phyloP scores from a whole-genome alignment of 2,329 filamentous ascomycete genomes.

The Sporothrix pallida region DNA sequence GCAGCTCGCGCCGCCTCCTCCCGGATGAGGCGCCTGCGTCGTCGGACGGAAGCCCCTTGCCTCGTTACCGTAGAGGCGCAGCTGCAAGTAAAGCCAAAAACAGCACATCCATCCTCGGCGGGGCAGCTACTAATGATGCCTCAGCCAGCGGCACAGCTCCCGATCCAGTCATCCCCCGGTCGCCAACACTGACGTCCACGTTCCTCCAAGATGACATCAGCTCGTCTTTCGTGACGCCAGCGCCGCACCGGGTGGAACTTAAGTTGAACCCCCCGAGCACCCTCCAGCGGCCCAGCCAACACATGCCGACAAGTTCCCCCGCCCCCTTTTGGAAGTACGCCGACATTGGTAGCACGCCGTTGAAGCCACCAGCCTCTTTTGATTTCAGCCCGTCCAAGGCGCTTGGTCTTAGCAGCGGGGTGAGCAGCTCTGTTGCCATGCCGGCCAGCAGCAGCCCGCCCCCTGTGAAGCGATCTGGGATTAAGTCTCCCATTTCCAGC shows the following conservation, averaged over 20 bases:
- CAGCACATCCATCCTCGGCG: constrained; percentile 29
- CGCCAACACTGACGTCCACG: constrained; percentile 66
- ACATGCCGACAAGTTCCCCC: constrained; percentile 83
- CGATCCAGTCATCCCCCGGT: constrained; percentile 57
- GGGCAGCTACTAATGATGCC: constrained; percentile 33
- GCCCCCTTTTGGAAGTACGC: constrained; percentile 90
- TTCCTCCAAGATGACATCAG: constrained; percentile 67
- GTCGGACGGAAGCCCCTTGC: constrained; percentile 67
- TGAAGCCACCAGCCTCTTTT: constrained; percentile 55
- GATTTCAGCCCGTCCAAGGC: constrained; percentile 65
- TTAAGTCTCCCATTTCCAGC: constrained; percentile 59
- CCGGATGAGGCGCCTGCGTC: constrained; percentile 44
- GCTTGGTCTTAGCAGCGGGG: constrained; percentile 32
- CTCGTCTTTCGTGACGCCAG: constrained; percentile 70
- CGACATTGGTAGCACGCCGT: constrained; percentile 75
- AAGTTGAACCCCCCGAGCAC: constrained; percentile 80
- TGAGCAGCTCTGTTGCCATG: constrained; percentile 43
- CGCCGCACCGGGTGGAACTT: constrained; percentile 74
- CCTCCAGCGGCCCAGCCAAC: constrained; percentile 79
- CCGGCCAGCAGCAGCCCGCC: constrained; percentile 66
- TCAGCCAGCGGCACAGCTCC: constrained; percentile 31
- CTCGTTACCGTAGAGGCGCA: constrained; percentile 59
- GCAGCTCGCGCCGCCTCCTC: constrained; percentile 51
- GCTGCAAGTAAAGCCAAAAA: constrained; percentile 33
- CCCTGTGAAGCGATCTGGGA: constrained; percentile 46